These are phyloP conservation scores for Xylaria sp. DNA, from an alignment of 495 filamentous ascomycete genomes.

Conservation along the genomic window DNA sequence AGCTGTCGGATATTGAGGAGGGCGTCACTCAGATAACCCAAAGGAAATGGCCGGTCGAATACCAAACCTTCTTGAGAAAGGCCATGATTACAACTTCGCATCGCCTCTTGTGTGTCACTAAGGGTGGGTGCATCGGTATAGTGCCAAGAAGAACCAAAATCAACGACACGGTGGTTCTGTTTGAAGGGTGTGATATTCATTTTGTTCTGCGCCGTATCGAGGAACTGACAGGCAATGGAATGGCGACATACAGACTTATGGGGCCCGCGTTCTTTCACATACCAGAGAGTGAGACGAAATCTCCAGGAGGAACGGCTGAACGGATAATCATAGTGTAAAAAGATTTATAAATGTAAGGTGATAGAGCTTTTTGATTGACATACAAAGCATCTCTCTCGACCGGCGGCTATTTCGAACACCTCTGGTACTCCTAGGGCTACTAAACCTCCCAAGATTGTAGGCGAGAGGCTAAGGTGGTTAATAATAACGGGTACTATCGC, in stretches of 20 bases:
- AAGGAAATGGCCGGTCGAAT: constrained; percentile 3
- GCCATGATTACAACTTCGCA: neutral
- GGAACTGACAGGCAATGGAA: neutral
- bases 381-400: neutral
- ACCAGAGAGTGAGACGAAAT: neutral
- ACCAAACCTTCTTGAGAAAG: neutral
- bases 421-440: neutral
- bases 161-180: neutral
- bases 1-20: neutral
- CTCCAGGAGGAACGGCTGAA: neutral
- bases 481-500: too few relatives aligned
- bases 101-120: neutral
- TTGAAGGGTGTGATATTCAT: constrained; percentile 10
- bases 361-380: neutral
- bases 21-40: neutral
- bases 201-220: neutral
- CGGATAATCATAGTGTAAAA: neutral
- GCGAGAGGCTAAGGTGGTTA: too few relatives aligned
- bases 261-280: constrained; percentile 3
- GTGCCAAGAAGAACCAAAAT: neutral
- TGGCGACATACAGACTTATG: neutral
- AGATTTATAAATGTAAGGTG: neutral
- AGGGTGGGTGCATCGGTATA: neutral
- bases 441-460: too few relatives aligned
- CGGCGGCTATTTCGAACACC: neutral